Conservation (phyloP, 2,329 filamentous ascomycete species). For the Cladophialophora chaetospira region DNA sequence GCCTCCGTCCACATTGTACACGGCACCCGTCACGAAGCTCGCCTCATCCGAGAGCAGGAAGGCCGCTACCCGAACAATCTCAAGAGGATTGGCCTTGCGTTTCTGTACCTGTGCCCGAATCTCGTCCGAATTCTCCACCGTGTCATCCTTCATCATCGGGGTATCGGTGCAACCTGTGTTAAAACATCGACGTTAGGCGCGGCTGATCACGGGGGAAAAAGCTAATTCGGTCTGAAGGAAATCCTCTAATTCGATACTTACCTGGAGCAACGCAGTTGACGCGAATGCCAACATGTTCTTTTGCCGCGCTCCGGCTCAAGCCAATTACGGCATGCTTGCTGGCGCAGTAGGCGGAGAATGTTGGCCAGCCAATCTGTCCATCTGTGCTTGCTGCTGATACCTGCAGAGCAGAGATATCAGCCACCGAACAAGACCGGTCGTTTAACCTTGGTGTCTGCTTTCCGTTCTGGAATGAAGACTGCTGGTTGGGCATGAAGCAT, state of each 20-base stretch:
- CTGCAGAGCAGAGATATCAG: slow-evolving; percentile 6
- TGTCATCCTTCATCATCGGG: slow-evolving; percentile 17
- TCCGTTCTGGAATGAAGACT: too few species aligned
- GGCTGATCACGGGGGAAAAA: not conserved
- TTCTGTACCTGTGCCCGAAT: slow-evolving; percentile 32
- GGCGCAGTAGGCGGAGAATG: slow-evolving; percentile 46
- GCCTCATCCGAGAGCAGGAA: slow-evolving; percentile 52
- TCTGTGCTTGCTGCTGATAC: slow-evolving; percentile 25
- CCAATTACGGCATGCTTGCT: slow-evolving; percentile 49
- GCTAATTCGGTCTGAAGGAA: too few species aligned
- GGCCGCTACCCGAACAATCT: slow-evolving; percentile 47
- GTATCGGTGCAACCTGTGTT: slow-evolving; percentile 17
- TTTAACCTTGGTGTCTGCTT: too few species aligned
- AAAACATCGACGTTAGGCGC: not conserved
- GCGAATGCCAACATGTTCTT: slow-evolving; percentile 40
- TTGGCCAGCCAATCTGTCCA: slow-evolving; percentile 39
- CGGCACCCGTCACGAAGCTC: slow-evolving; percentile 51
- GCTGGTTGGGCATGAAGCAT: too few species aligned
- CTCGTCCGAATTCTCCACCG: slow-evolving; percentile 19
- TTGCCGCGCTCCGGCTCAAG: slow-evolving; percentile 44
- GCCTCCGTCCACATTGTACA: slow-evolving; percentile 52
- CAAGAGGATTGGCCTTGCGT: slow-evolving; percentile 38
- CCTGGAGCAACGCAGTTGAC: slow-evolving; percentile 44
- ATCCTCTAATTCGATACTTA: slow-evolving; percentile 3
- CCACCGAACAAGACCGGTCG: not conserved